Percentiles rank a stretch among this genome's conserved stretches.
These are phyloP conservation scores for Ampelocalamus luodianensis DNA, from an alignment of 176 grass and related monocot species.

Conservation along the genomic window DNA sequence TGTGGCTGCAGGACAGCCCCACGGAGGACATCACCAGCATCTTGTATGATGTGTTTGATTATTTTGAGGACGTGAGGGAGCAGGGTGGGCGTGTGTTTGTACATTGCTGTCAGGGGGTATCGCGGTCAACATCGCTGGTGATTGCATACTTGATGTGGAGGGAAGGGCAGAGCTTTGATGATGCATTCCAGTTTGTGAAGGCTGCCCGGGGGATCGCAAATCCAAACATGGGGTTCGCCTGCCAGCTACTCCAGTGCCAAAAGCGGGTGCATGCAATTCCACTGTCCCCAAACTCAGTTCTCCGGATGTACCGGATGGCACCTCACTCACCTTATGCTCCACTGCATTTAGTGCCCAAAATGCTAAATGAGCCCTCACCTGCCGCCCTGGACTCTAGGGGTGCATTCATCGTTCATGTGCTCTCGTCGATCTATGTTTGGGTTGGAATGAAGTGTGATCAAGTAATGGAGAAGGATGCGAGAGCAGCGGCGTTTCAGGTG, in stretches of 20 bases:
- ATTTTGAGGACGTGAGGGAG: conserved; percentile 98
- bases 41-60: conserved; percentile 97
- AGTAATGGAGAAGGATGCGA: conserved; percentile 95
- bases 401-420: conserved; percentile 84
- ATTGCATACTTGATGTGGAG: conserved; percentile 99
- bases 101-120: conserved; percentile 97
- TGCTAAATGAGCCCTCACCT: conserved; percentile 84
- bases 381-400: conserved; percentile 85
- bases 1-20: conserved; percentile 98
- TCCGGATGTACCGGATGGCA: conserved; percentile 91
- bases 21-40: conserved; percentile 99
- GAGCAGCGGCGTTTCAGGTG: conserved; percentile 81
- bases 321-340: conserved; percentile 90
- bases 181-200: conserved; percentile 91
- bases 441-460: conserved; percentile 72
- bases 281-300: conserved; percentile 81
- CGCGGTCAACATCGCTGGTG: conserved; percentile 85
- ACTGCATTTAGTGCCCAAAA: conserved; percentile 90
- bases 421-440: conserved; percentile 97
- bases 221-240: conserved; percentile 97
- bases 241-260: conserved; percentile 96
- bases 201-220: conserved; percentile 92
- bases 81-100: conserved; percentile 81
- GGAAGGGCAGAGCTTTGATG: conserved; percentile 94
- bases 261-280: conserved; percentile 96